Evolutionary conservation across 2,329 filamentous ascomycete genomes (phyloP).

Genomic region (Pestalotiopsis sp.): DNA sequence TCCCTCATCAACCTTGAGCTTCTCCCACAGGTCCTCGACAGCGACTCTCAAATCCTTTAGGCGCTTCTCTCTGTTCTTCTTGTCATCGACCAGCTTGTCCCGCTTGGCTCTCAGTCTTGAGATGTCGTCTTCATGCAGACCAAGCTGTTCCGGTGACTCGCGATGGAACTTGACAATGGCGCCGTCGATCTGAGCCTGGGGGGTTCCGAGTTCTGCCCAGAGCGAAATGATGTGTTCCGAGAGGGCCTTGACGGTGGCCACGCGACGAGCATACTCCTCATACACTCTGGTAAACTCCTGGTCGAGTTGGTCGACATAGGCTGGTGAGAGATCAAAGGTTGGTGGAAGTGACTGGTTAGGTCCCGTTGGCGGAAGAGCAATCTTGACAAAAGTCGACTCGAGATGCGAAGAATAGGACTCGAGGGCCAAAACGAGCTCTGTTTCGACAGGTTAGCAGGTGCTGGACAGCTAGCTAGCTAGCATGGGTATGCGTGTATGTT

Average conservation of each 20-base stretch:
- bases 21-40: constrained; percentile 89
- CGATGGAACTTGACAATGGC: constrained; percentile 87
- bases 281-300: constrained; percentile 92
- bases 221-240: constrained; percentile 88
- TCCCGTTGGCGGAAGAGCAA: constrained; percentile 81
- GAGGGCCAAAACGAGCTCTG: constrained; percentile 90
- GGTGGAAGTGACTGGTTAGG: constrained; percentile 77
- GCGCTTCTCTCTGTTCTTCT: constrained; percentile 77
- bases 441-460: constrained; percentile 15
- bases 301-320: constrained; percentile 86
- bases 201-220: constrained; percentile 94
- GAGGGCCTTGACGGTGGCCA: constrained; percentile 73
- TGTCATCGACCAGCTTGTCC: constrained; percentile 86
- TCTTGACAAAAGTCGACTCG: constrained; percentile 82
- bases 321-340: constrained; percentile 87
- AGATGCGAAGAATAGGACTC: constrained; percentile 97
- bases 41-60: constrained; percentile 74
- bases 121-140: constrained; percentile 86
- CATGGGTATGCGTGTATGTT: background rate
- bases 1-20: constrained; percentile 78
- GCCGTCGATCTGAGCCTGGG: constrained; percentile 88
- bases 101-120: constrained; percentile 70
- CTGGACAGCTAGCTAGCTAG: background rate
- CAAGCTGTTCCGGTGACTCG: constrained; percentile 90
- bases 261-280: constrained; percentile 89